Evolutionary conservation across 306 rosid genomes (phyloP), one percentile per base, ranked within the genome.

Genomic region (Malus sieversii): DNA sequence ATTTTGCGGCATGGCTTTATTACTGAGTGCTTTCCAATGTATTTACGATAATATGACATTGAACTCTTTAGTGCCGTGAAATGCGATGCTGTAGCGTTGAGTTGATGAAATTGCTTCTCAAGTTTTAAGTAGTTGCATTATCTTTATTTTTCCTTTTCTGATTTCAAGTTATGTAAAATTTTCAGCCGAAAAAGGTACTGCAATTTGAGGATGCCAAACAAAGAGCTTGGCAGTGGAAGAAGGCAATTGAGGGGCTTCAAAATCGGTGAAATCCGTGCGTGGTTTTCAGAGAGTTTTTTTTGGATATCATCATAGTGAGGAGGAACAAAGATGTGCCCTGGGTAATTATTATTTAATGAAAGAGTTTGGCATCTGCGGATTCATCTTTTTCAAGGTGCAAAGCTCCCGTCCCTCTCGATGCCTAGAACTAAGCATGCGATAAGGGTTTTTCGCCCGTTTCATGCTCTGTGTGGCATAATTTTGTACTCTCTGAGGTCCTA

Each of bases 211-310:
- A 96, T 70, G 84, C 96, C 23, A 96, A 96, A 80, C 99, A 92
- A 84, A 88, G 97, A 84, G 97, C 98, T 6, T 85, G 85, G 85
- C 96, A 89, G 67, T 96, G 98, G 99, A 96, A 96, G 88, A 96
- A 92, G 87, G 96, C 98, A 14, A 96, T 96, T 7, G 99, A 96
- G 84, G 99, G 86, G 75, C 98, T 96, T 88, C 98, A 96, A 81
- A 96, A 90, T 80, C 86, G 90, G 90, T 96, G 96, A 92, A 73
- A 81, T 75, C 51, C 55, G 48, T 80, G 71, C 44, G 11, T 66
- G 78, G 73, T 85, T 78, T 78, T 70, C 82, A 33, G 61, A 77
- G 77, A 27, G 70, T 63, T 83, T 80, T 89, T 84, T 82, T 86
- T 75, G 73, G 71, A 79, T 73, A 61, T 67, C 73, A 74, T 79